A percentile compares a stretch with the other conserved stretches of the same genome.
These are phyloP conservation scores for Lathyrus tuberosus DNA, from an alignment of 306 rosid species.

Conservation along the genomic window DNA sequence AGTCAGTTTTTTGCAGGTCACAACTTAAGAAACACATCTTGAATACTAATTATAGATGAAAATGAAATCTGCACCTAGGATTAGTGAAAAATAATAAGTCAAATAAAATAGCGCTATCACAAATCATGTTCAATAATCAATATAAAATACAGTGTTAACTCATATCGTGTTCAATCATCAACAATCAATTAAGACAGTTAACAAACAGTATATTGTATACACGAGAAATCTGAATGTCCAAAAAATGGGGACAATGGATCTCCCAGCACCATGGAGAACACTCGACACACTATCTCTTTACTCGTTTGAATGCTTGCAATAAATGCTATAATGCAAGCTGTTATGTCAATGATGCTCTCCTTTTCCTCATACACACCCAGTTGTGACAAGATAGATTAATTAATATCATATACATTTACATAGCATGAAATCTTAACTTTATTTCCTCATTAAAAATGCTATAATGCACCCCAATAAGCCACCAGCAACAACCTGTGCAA, in stretches of 20 bases:
- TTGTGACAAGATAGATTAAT: constrained; percentile 24
- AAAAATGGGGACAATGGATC: constrained; percentile 22
- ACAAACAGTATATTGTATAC: constrained; percentile 27
- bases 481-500: constrained; percentile 78
- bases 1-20: background rate
- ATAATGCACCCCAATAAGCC: constrained; percentile 76
- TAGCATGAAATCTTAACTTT: constrained; percentile 36
- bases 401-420: constrained; percentile 26
- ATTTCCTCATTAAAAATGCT: constrained; percentile 56
- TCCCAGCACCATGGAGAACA: constrained; percentile 35
- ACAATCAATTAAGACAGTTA: constrained; percentile 18
- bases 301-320: constrained; percentile 36
- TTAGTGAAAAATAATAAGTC: background rate
- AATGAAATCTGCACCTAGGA: constrained; percentile 18
- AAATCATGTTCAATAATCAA: too few species aligned
- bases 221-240: constrained; percentile 26
- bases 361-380: constrained; percentile 17
- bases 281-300: constrained; percentile 29
- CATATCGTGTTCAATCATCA: constrained; percentile 11
- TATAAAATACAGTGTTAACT: background rate
- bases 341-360: constrained; percentile 23
- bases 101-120: background rate
- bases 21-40: background rate
- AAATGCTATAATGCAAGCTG: constrained; percentile 13
- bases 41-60: constrained; percentile 6